Conservation (phyloP, 1,284 basidiomycete genomes). For the Fistulina hepatica region DNA sequence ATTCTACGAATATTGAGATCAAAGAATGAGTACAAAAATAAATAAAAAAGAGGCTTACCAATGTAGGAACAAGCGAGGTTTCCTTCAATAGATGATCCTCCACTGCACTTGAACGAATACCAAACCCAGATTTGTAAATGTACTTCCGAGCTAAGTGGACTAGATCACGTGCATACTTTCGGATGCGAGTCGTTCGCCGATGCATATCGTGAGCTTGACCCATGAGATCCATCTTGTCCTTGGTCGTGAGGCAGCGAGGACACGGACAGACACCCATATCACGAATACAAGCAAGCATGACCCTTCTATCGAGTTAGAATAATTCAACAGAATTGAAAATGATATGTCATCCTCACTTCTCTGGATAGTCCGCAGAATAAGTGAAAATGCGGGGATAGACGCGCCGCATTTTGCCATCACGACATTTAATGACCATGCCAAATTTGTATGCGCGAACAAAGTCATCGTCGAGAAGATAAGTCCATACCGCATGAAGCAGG, state of each 20-base stretch:
- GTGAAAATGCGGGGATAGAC: slow-evolving; percentile 18
- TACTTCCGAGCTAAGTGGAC: slow-evolving; percentile 11
- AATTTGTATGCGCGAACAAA: slow-evolving; percentile 21
- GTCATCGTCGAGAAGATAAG: slow-evolving; percentile 18
- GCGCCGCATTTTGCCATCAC: slow-evolving; percentile 13
- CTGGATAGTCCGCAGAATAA: slow-evolving; percentile 23
- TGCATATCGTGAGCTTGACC: slow-evolving; percentile 5
- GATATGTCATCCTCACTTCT: slow-evolving; percentile 20
- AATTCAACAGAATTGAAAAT: too few relatives aligned
- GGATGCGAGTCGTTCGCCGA: slow-evolving; percentile 6
- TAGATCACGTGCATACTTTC: slow-evolving; percentile 4
- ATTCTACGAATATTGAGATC: background rate
- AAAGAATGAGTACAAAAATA: background rate
- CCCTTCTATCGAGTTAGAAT: slow-evolving; percentile 15
- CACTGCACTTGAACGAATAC: too few relatives aligned
- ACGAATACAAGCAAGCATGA: slow-evolving; percentile 19
- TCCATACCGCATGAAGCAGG: slow-evolving; percentile 21
- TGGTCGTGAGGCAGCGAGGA: slow-evolving; percentile 13
- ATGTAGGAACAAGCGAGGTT: slow-evolving; percentile 21
- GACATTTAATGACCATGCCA: slow-evolving; percentile 20
- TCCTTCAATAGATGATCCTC: slow-evolving; percentile 18
- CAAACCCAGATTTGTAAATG: slow-evolving; percentile 17
- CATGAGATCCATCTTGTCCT: slow-evolving; percentile 15
- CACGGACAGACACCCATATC: slow-evolving; percentile 19
- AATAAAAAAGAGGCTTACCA: slow-evolving; percentile 11